A percentile compares a stretch with the other conserved stretches of the same genome.
phyloP scores from a whole-genome alignment of 805 yeast species.

The Wickerhamiella allomyrinae region DNA sequence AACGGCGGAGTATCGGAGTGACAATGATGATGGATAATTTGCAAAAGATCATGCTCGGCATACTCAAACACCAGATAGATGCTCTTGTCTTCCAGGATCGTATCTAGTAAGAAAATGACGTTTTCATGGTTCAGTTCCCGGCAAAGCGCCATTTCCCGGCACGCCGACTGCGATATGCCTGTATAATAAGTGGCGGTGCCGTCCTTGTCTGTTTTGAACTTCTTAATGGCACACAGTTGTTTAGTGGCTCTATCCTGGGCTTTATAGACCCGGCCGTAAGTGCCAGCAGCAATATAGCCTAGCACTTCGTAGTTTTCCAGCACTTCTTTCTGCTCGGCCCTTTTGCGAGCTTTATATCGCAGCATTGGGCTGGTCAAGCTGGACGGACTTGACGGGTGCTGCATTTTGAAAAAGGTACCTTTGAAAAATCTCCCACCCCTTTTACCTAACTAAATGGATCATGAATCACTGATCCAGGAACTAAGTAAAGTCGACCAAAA shows the following conservation, averaged over 20 bases:
- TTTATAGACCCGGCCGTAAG: constrained; percentile 90
- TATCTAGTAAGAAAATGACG: constrained; percentile 66
- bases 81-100: constrained; percentile 71
- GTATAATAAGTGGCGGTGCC: constrained; percentile 76
- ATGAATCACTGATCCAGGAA: too few species aligned
- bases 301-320: constrained; percentile 73
- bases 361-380: constrained; percentile 25
- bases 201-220: constrained; percentile 87
- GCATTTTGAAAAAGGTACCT: too few species aligned
- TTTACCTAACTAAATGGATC: too few species aligned
- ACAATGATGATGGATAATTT: constrained; percentile 85
- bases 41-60: constrained; percentile 90
- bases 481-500: background rate
- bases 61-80: constrained; percentile 92
- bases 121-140: constrained; percentile 72
- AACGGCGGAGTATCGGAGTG: constrained; percentile 73
- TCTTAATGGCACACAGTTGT: constrained; percentile 69
- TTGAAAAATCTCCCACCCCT: too few species aligned
- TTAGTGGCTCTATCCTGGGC: constrained; percentile 40
- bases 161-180: constrained; percentile 91
- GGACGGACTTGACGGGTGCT: too few species aligned
- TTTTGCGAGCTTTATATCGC: constrained; percentile 47
- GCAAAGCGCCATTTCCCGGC: constrained; percentile 91
- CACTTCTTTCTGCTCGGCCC: constrained; percentile 53
- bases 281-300: constrained; percentile 97